Base-by-base conservation (phyloP, 805 yeast species). In the Metschnikowia orientalis region DNA sequence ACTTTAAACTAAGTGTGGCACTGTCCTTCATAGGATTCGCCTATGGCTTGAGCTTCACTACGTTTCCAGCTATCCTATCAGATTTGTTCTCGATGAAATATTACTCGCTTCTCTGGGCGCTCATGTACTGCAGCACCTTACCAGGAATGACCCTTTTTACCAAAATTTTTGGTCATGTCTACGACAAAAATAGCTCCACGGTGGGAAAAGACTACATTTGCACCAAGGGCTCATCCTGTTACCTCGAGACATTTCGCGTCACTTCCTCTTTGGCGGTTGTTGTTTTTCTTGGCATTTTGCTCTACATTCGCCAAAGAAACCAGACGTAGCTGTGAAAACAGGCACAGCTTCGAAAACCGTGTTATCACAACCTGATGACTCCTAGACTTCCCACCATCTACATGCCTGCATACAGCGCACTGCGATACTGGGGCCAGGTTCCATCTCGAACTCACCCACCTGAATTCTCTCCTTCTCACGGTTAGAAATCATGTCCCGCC, bases 41-140 rank as follows among this genome's bases (percentile, higher is more conserved):
- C 7, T 59, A 59, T 40, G 65, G 65, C 3, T 59, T 59, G 30
- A 45, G 56, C 29, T 59, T 59, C 34, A 48, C 64, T 2, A 44
- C 59, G 33, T 59, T 52, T 32, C 65, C 65, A 2, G 62, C 57
- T 7, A 59, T 59, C 11, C 41, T 57, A 10, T 47, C 64, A 2
- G 65, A 59, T 34, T 40, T 56, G 12, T 57, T 59, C 42, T 49
- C 51, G 38, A 54, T 59, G 62, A 47, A 49, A 18, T 45, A 59
- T 29, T 59, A 54, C 32, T 54, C 61, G 30, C 51, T 57, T 23
- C 44, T 59, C 9, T 59, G 65, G 65, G 65, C 63, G 3, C 29
- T 56, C 4, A 49, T 54, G 50, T 57, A 57, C 40, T 51, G 61
- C 9, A 51, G 59, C 34, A 58, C 63, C 2, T 50, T 56, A 6